Evolutionary conservation across 1,284 basidiomycete species (phyloP).

Genomic region (Ustilago loliicola): DNA sequence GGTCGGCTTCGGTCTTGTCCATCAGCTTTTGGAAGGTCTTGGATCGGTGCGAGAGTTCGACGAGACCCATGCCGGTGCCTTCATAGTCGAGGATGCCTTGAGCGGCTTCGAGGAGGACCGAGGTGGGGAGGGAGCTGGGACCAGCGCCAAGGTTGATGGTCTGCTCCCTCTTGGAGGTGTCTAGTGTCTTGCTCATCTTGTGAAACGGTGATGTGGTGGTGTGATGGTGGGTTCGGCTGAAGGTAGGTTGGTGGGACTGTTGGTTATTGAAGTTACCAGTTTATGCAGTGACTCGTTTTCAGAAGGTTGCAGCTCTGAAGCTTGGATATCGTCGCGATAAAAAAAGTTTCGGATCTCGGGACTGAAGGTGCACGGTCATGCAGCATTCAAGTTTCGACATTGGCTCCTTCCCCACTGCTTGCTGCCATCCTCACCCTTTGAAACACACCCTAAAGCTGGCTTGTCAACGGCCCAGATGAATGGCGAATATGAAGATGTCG

Average conservation of each 20-base stretch:
- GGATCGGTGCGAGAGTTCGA: constrained; percentile 69
- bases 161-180: constrained; percentile 50
- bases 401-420: neutral
- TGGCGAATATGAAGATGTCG: constrained; percentile 20
- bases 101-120: constrained; percentile 65
- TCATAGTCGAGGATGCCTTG: constrained; percentile 67
- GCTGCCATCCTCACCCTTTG: neutral
- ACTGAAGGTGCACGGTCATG: constrained; percentile 16
- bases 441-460: neutral
- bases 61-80: constrained; percentile 66
- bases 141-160: constrained; percentile 70
- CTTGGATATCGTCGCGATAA: constrained; percentile 14
- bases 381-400: neutral
- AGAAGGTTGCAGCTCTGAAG: constrained; percentile 11
- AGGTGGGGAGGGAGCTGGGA: constrained; percentile 65
- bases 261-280: neutral
- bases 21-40: constrained; percentile 65
- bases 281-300: constrained; percentile 17
- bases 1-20: constrained; percentile 63
- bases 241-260: neutral
- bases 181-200: constrained; percentile 42
- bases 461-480: constrained; percentile 18
- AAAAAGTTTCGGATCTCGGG: constrained; percentile 30
- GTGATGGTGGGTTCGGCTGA: neutral
- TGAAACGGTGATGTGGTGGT: neutral